phyloP scores from a whole-genome alignment of 768 basidiomycete species.

The Amanita fuliginea region DNA sequence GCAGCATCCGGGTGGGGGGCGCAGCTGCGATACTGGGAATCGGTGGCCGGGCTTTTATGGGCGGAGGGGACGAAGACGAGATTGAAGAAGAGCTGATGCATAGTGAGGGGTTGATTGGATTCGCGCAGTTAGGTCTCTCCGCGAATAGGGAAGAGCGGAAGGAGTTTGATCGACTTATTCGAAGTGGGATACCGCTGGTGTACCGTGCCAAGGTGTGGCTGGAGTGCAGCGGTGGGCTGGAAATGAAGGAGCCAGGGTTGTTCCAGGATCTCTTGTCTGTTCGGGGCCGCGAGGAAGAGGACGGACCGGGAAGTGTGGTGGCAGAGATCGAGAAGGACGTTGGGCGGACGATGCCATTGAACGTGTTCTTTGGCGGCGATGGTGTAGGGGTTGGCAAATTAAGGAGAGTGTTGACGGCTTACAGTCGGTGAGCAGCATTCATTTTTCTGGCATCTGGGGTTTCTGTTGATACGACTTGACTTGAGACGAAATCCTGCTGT shows the following conservation, averaged over 20 bases:
- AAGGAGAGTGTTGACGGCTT: constrained; percentile 80
- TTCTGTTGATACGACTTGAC: constrained; percentile 1
- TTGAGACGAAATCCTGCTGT: constrained; percentile 80
- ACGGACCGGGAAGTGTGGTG: constrained; percentile 35
- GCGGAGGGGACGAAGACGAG: constrained; percentile 42
- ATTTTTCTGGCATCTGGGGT: background rate
- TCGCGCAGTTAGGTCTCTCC: constrained; percentile 78
- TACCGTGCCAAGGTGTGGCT: constrained; percentile 87
- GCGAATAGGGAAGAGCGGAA: constrained; percentile 68
- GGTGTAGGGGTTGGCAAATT: constrained; percentile 91
- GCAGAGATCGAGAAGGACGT: constrained; percentile 96
- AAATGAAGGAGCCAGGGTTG: constrained; percentile 84
- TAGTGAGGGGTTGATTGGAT: constrained; percentile 79
- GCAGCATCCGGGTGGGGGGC: constrained; percentile 20
- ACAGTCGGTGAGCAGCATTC: constrained; percentile 67
- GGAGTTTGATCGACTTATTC: constrained; percentile 72
- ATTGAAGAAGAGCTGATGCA: constrained; percentile 65
- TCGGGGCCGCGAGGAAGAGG: constrained; percentile 17
- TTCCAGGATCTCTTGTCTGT: constrained; percentile 72
- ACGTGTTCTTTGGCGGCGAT: constrained; percentile 95
- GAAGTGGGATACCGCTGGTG: constrained; percentile 77
- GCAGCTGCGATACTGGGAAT: constrained; percentile 63
- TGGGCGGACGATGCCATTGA: constrained; percentile 83
- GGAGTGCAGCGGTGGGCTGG: constrained; percentile 89
- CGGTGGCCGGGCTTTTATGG: constrained; percentile 16